Base-by-base conservation (phyloP, 192 early-diverging fungal species). In the Umbelopsis sp. region DNA sequence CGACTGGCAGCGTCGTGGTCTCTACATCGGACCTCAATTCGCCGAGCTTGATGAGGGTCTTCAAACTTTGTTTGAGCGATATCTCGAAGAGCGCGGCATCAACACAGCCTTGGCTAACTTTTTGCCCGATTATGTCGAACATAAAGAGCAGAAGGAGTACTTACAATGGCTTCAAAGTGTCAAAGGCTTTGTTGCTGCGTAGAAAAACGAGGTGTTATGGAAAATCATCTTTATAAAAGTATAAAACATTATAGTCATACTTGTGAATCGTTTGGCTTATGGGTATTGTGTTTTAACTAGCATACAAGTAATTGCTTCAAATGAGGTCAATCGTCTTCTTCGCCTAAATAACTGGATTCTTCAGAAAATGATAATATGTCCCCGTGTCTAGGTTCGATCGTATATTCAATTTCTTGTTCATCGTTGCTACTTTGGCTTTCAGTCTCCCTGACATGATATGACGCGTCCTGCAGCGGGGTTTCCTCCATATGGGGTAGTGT, bases 131-230 rank as follows among this genome's bases (percentile, higher is more conserved):
- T 98, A 92, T 81, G 87, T 96, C 69, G 94, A 95, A 84, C 86
- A 86, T 85, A 98, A 97, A 89, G 97, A 98, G 85, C 95, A 97
- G 84, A 80, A 87, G 68, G 97, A 98, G 86, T 98, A 98, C 78
- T 74, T 86, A 15, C 76, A 84, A 71, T 98, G 97, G 97, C 81
- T 98, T 37, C 81, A 90, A 68, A 85, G 89, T 41, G 88, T 97
- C 66, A 88, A 87, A 69, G 80, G 83, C 22, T 97, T 96, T 77
- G 87, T 98, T 61, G 75, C 85, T 35, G 82, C 87, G n/a, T 71
- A 74, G 61, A 74, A n/a, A 23, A 18, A 30, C 52, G 27, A 18
- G 13, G 16, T 12, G 12, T 35, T 11, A 25, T 33, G 8, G n/a
- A 61, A 18, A 61, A 16, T 22, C 55, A 37, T 30, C 35, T 61